phyloP scores from a whole-genome alignment of 352 stramenopile species.

The Phytophthora pini region DNA sequence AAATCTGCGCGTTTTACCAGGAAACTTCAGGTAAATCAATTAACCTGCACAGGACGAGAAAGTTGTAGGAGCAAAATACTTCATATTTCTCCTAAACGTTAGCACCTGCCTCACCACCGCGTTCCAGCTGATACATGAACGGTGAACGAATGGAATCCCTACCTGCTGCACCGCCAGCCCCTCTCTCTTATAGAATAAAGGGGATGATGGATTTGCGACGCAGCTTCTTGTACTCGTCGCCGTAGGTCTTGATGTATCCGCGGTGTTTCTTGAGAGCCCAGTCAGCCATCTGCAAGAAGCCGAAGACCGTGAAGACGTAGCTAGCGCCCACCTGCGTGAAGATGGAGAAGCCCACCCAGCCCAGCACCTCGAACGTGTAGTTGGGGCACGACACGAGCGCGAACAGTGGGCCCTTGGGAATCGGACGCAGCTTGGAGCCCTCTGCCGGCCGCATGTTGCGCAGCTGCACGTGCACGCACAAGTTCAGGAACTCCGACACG shows the following conservation, averaged over 20 bases:
- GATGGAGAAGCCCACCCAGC: constrained; percentile 90
- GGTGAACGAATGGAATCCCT: no score
- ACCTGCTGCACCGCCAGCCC: no score
- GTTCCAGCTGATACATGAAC: no score
- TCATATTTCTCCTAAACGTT: no score
- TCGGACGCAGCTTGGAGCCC: constrained; percentile 72
- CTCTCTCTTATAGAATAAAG: constrained; percentile 70
- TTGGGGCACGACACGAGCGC: constrained; percentile 90
- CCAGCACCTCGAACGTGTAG: constrained; percentile 91
- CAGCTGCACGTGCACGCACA: constrained; percentile 87
- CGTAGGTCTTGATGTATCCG: constrained; percentile 88
- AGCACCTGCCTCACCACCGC: no score
- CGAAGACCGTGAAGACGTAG: constrained; percentile 87
- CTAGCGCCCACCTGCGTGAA: constrained; percentile 85
- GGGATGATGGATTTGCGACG: constrained; percentile 86
- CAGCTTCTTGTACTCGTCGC: constrained; percentile 90
- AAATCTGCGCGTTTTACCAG: no score
- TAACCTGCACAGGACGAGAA: no score
- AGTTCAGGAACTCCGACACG: constrained; percentile 85
- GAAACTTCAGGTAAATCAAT: no score
- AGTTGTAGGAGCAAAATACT: no score
- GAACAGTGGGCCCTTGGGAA: constrained; percentile 81
- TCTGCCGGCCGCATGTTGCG: constrained; percentile 79
- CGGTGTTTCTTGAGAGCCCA: constrained; percentile 91
- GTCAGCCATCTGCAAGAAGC: constrained; percentile 90